Base-by-base conservation (phyloP, 2,329 filamentous ascomycete species). In the Cryphonectria carpinicola region DNA sequence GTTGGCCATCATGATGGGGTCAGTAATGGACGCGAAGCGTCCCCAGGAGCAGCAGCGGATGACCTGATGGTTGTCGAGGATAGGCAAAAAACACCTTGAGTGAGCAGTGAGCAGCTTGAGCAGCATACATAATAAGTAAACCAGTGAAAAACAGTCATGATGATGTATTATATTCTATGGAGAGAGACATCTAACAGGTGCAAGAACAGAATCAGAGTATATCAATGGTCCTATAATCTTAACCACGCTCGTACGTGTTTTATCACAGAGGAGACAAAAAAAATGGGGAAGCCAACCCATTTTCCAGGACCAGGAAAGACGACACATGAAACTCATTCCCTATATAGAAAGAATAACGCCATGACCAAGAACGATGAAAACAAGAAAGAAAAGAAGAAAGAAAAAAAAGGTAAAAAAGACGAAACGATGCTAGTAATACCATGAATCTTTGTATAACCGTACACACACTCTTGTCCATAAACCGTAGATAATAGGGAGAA, bases 391-490 rank as follows among this genome's bases (percentile, higher is more conserved):
- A 37, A 37, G 37, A 37, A 6, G 10, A 4, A 54, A 14, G 22
- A 11, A 5, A 54, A 54, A 19, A 28, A 11, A 28, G 25, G 19
- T 3, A 25, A 32, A 32, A 32, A 8, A 49, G 19, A 22, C 1
- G 17, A 49, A 13, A 17, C 52, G 8, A 58, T 58, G 54, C 54
- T 58, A 58, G 25, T 35, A 35, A 58, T 58, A 58, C 54, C 54
- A 58, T 19, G 13, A 32, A 58, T 32, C 25, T 35, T 32, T 58
- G 28, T 17, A 58, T 58, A 19, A 32, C 54, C 25, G 28, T 58
- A 58, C 28, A 58, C 28, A 58, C 54, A 19, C 35, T 62, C 60
- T 62, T 62, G 56, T 60, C 25, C 46, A n/a, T 49, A 22, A 49
- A 49, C 19, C 46, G 22, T 8, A 22, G 2, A 7, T n/a, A 7